These are phyloP conservation scores for Draba incana DNA, from an alignment of 345 rosid genomes.

Conservation along the genomic window DNA sequence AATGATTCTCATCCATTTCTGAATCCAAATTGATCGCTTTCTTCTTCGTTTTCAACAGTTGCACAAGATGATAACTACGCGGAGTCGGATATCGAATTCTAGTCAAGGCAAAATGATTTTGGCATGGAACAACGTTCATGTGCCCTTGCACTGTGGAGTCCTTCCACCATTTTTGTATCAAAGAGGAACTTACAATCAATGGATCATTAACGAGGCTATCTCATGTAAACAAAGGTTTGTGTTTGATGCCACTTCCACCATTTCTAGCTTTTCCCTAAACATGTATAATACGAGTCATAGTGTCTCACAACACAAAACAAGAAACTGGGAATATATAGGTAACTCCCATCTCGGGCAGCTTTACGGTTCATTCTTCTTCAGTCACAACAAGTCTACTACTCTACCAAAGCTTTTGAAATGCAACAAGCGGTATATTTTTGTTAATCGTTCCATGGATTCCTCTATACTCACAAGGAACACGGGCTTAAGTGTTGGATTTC, in stretches of 20 bases:
- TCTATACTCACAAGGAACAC: slow-evolving; percentile 25
- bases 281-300: slow-evolving; percentile 30
- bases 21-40: slow-evolving; percentile 40
- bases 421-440: slow-evolving; percentile 51
- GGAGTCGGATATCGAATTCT: slow-evolving; percentile 43
- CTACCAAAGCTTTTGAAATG: slow-evolving; percentile 66
- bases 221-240: slow-evolving; percentile 67
- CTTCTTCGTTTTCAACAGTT: slow-evolving; percentile 55
- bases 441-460: slow-evolving; percentile 38
- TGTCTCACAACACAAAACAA: slow-evolving; percentile 34
- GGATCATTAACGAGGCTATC: slow-evolving; percentile 74
- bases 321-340: slow-evolving; percentile 76
- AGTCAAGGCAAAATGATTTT: slow-evolving; percentile 56
- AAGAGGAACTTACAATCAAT: slow-evolving; percentile 63
- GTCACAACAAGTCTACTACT: slow-evolving; percentile 43
- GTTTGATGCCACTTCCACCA: slow-evolving; percentile 74
- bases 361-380: slow-evolving; percentile 66
- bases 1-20: slow-evolving; percentile 6
- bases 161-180: slow-evolving; percentile 86
- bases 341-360: slow-evolving; percentile 71
- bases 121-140: slow-evolving; percentile 75
- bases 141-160: slow-evolving; percentile 68
- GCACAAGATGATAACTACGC: slow-evolving; percentile 61
- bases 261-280: slow-evolving; percentile 52
- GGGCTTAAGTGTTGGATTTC: slow-evolving; percentile 41